These are phyloP conservation scores for Hippophae tibetana DNA, from an alignment of 306 rosid genomes.

Conservation along the genomic window DNA sequence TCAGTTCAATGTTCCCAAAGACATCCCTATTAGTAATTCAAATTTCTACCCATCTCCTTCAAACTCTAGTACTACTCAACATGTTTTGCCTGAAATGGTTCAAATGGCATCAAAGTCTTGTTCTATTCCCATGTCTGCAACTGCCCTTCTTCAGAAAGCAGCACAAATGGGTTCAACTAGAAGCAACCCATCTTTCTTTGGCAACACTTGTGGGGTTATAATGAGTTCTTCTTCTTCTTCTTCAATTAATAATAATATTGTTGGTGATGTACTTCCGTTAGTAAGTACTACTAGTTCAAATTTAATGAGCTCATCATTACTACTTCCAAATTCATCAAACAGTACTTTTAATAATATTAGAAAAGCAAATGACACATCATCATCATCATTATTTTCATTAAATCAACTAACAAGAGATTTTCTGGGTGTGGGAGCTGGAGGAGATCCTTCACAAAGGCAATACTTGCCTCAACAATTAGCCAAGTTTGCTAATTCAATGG, in stretches of 20 bases:
- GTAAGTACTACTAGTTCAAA: no score
- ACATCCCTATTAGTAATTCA: constrained; percentile 31
- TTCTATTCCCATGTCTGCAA: constrained; percentile 53
- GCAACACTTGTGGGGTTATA: constrained; percentile 46
- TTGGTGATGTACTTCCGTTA: no score
- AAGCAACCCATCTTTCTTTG: constrained; percentile 34
- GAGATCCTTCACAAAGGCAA: constrained; percentile 23
- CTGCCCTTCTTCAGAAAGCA: constrained; percentile 41
- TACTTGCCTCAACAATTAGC: constrained; percentile 51
- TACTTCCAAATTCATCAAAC: no score
- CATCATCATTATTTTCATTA: constrained; percentile 20
- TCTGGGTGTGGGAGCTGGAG: constrained; percentile 57
- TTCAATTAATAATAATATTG: background rate
- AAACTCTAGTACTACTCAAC: constrained; percentile 17
- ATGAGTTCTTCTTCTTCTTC: constrained; percentile 32
- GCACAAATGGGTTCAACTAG: constrained; percentile 42
- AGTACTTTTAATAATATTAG: background rate
- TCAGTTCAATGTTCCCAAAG: constrained; percentile 19
- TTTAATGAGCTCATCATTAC: no score
- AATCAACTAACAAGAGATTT: constrained; percentile 56
- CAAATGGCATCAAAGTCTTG: constrained; percentile 40
- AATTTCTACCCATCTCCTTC: constrained; percentile 22
- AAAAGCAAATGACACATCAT: constrained; percentile 22
- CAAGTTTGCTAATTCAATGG: constrained; percentile 45
- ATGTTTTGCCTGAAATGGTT: constrained; percentile 33